Evolutionary conservation across 768 basidiomycete species (phyloP).

Genomic region (Lentinula boryana): DNA sequence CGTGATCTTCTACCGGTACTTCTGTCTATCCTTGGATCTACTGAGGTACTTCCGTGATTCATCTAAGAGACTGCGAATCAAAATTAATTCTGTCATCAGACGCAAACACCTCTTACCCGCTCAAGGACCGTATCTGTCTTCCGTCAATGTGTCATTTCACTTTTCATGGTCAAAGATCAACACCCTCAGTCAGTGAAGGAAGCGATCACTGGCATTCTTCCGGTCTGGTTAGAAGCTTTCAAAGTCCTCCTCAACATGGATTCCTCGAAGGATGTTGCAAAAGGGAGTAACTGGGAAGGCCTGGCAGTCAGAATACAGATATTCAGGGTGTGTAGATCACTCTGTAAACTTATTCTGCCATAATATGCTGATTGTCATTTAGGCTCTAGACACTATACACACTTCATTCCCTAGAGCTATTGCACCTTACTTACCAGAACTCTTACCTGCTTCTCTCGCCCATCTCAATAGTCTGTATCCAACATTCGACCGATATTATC

Average conservation of each 20-base stretch:
- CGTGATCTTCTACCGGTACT: conserved; percentile 84
- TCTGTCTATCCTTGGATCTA: conserved; percentile 69
- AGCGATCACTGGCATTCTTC: conserved; percentile 73
- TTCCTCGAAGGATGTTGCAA: conserved; percentile 54
- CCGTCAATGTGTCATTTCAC: conserved; percentile 79
- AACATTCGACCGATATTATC: conserved; percentile 56
- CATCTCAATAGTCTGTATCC: conserved; percentile 58
- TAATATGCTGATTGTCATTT: conserved; percentile 3
- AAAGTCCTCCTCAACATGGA: conserved; percentile 65
- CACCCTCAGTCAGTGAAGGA: conserved; percentile 84
- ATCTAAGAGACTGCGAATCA: background rate
- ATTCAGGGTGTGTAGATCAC: conserved; percentile 56
- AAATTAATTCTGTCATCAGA: conserved; percentile 24
- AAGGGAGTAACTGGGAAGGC: conserved; percentile 70
- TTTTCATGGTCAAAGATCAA: conserved; percentile 94
- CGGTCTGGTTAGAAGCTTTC: conserved; percentile 91
- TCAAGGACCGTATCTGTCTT: conserved; percentile 85
- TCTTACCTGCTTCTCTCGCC: conserved; percentile 50
- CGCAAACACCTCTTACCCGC: conserved; percentile 76
- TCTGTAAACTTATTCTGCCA: background rate
- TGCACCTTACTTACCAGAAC: conserved; percentile 52
- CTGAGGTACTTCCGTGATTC: conserved; percentile 43
- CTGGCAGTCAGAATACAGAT: conserved; percentile 76
- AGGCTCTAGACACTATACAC: conserved; percentile 79
- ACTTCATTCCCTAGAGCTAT: conserved; percentile 78